phyloP scores from a whole-genome alignment of 2,329 filamentous ascomycete species.

The Fusarium protoensiforme region DNA sequence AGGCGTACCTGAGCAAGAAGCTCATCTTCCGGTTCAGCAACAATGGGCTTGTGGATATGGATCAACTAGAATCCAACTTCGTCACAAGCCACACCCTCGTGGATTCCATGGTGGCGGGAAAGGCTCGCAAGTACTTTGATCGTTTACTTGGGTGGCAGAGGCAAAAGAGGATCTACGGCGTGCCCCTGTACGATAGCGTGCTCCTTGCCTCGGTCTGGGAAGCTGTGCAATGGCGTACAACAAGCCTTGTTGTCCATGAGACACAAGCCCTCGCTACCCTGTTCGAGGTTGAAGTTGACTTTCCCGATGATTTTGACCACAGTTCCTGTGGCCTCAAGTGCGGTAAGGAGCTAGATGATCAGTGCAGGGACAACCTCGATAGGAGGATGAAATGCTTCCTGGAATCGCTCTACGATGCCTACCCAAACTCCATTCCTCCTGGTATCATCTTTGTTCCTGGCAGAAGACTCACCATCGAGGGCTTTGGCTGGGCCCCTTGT shows the following conservation, averaged over 20 bases:
- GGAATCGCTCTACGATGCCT: background rate
- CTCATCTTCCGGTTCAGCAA: background rate
- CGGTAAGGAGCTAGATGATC: background rate
- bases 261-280: background rate
- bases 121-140: background rate
- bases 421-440: background rate
- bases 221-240: background rate
- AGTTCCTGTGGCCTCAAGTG: background rate
- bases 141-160: background rate
- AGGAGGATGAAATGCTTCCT: background rate
- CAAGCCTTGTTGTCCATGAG: background rate
- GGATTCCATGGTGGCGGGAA: background rate
- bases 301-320: background rate
- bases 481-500: background rate
- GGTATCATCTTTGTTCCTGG: background rate
- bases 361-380: background rate
- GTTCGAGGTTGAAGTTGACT: background rate
- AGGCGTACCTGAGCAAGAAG: background rate
- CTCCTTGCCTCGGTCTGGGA: background rate
- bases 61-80: background rate
- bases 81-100: background rate
- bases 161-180: background rate
- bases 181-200: background rate
- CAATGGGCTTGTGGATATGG: background rate
- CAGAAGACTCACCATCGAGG: background rate